Conservation (phyloP, 352 stramenopile species). For the Phytophthora quininea region DNA sequence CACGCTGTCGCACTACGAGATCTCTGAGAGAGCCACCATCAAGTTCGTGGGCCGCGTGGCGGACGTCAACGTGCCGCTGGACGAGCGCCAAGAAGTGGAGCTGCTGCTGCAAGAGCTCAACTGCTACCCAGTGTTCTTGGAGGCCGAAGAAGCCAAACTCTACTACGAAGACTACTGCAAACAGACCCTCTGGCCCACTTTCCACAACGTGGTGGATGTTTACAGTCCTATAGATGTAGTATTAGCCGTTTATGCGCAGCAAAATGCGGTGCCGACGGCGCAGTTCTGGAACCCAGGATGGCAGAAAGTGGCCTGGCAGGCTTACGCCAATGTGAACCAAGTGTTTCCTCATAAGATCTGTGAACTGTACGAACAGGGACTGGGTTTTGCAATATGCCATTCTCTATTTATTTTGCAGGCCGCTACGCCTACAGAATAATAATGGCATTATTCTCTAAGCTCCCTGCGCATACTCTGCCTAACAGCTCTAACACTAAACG, state of each 20-base stretch:
- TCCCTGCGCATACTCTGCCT: too few relatives aligned
- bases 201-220: constrained; percentile 96
- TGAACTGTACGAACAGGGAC: constrained; percentile 75
- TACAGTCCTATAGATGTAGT: constrained; percentile 82
- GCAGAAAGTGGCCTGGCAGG: constrained; percentile 88
- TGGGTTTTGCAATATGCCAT: too few relatives aligned
- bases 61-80: constrained; percentile 54
- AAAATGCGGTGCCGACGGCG: constrained; percentile 18
- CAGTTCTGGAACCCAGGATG: constrained; percentile 70
- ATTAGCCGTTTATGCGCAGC: constrained; percentile 39
- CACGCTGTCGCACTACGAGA: constrained; percentile 74
- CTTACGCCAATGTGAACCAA: constrained; percentile 96
- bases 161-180: constrained; percentile 97
- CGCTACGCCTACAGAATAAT: too few relatives aligned
- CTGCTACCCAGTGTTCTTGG: constrained; percentile 73
- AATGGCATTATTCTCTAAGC: too few relatives aligned
- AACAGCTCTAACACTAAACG: too few relatives aligned
- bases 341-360: constrained; percentile 87
- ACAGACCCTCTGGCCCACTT: constrained; percentile 95
- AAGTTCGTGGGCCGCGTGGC: constrained; percentile 76
- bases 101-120: constrained; percentile 60
- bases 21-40: constrained; percentile 67
- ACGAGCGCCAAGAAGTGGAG: constrained; percentile 55
- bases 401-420: too few relatives aligned
- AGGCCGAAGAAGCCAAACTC: constrained; percentile 56